Base-by-base conservation (phyloP, 495 filamentous ascomycete genomes). In the Podospora fimiseda region DNA sequence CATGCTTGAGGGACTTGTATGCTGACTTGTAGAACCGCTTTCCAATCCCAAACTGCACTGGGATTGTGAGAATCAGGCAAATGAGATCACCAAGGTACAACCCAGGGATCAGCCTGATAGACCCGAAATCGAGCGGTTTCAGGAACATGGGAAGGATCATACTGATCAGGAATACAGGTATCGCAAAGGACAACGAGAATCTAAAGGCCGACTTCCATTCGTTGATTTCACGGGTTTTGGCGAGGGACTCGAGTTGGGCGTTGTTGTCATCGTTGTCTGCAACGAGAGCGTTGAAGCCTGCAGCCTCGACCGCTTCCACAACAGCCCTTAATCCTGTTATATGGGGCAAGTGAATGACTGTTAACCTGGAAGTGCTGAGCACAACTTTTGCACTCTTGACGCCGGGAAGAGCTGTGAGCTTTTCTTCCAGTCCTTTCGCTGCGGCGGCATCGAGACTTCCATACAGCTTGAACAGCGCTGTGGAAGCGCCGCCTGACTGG, bases 31-130 rank as follows among this genome's bases (percentile, higher is more conserved):
- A 99, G 61, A 97, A 99, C 0, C 92, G 84, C 64, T 81, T 88
- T 38, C 94, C 94, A 53, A 97, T 89, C 50, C 94, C 93, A 59
- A 99, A 97, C 69, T 99, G 94, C 6, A 99, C 85, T 40, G 93
- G 94, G 48, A 94, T 80, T 2, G 94, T 97, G 22, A 97, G 78
- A 41, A 76, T 46, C 38, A 96, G 67, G 65, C 90, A 96, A 9
- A 93, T 64, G 30, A 96, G 49, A 53, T 97, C 93, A 46, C 93
- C 91, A 13, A 96, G 78, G 60, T 84, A 97, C 19, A 99, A 68
- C 14, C 94, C 94, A 6, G 82, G 82, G 22, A 84, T 47, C 9
- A 92, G 52, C 50, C 76, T 59, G 16, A 88, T 57, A n/a, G 69
- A 70, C 9, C 89, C 89, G 64, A 88, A 86, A 60, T 96, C 87